A percentile compares a stretch with the other conserved stretches of the same genome.
Evolutionary conservation across 148 eudicot genomes (phyloP).

Genomic region (Pouteria glomerata): DNA sequence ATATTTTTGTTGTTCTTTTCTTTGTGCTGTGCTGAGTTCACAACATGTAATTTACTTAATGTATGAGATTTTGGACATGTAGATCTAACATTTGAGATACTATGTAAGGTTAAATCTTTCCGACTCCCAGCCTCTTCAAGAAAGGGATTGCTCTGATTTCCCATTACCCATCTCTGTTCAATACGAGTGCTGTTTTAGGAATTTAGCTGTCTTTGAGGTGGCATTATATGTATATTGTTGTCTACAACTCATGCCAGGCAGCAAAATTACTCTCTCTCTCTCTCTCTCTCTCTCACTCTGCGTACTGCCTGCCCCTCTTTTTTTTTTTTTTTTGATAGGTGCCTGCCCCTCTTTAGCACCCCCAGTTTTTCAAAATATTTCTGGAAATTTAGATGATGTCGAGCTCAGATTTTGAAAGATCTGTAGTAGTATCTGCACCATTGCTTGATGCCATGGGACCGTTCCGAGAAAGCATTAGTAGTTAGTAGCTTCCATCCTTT

Average conservation of each 20-base stretch:
- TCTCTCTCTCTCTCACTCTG: too few species aligned
- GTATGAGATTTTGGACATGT: conserved; percentile 11
- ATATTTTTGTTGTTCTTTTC: neutral
- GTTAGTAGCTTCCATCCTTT: too few species aligned
- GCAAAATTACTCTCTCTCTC: too few species aligned
- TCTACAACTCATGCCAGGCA: too few species aligned
- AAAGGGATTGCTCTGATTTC: conserved; percentile 10
- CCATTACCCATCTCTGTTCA: conserved; percentile 4
- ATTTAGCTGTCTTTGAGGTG: too few species aligned
- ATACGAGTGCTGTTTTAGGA: neutral
- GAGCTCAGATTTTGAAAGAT: neutral
- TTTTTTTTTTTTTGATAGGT: neutral
- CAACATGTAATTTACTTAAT: conserved; percentile 12
- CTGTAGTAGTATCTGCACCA: too few species aligned
- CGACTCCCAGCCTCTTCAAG: neutral
- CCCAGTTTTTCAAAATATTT: neutral
- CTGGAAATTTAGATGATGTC: neutral
- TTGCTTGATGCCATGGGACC: too few species aligned
- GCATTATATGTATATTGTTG: too few species aligned
- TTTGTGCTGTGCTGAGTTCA: conserved; percentile 15
- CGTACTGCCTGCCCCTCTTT: too few species aligned
- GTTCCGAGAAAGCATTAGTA: too few species aligned
- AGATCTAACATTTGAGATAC: conserved; percentile 17
- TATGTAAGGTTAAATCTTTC: neutral
- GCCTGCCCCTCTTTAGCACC: neutral